phyloP scores from a whole-genome alignment of 441 rosid genomes.

The Brassica hybrid region DNA sequence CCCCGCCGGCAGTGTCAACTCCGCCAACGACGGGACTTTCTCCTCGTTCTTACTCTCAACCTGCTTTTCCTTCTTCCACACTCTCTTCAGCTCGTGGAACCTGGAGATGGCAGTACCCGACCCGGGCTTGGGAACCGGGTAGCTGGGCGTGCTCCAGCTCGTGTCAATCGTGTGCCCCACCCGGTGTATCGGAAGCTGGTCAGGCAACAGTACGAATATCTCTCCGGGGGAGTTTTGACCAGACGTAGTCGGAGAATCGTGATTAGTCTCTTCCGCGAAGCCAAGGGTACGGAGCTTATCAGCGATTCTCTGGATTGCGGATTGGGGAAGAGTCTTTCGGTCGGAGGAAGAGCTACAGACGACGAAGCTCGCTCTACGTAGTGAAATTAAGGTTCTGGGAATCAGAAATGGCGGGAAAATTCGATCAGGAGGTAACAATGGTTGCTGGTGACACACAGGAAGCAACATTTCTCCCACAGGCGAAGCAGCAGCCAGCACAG shows the following conservation, averaged over 20 bases:
- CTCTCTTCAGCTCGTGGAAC: constrained; percentile 64
- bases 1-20: constrained; percentile 57
- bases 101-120: constrained; percentile 67
- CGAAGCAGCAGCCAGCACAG: constrained; percentile 6
- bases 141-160: constrained; percentile 96
- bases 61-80: constrained; percentile 43
- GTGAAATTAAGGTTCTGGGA: constrained; percentile 39
- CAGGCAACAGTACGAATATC: constrained; percentile 79
- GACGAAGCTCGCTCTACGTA: constrained; percentile 39
- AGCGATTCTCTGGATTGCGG: constrained; percentile 87
- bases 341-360: constrained; percentile 49
- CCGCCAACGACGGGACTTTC: constrained; percentile 81
- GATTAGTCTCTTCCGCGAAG: constrained; percentile 44
- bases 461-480: constrained; percentile 52
- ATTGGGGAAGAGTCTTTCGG: constrained; percentile 56
- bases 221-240: constrained; percentile 56
- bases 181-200: constrained; percentile 66
- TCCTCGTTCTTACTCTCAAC: constrained; percentile 49
- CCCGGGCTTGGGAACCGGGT: constrained; percentile 82
- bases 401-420: constrained; percentile 39
- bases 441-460: constrained; percentile 44
- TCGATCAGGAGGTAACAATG: constrained; percentile 35
- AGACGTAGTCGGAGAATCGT: constrained; percentile 10
- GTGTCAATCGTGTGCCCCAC: constrained; percentile 93
- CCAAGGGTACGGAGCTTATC: constrained; percentile 95